Base-by-base conservation (phyloP, 2,329 filamentous ascomycete species). In the Alternaria triticimaculans region DNA sequence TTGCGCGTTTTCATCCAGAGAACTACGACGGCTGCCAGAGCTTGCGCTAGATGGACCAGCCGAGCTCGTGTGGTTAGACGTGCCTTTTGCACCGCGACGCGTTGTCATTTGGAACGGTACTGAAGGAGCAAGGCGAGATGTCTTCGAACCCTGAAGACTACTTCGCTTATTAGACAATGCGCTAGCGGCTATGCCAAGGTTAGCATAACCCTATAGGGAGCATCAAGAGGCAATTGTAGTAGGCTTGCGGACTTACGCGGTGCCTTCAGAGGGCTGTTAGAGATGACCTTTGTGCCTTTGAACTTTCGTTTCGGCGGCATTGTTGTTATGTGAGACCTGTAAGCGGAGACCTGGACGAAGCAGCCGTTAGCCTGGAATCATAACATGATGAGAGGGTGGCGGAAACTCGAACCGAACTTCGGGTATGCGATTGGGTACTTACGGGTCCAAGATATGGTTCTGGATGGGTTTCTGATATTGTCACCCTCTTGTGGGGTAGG, bases 71-170 rank as follows among this genome's bases (percentile, higher is more conserved):
- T 76, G 74, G 63, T 74, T 76, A 55, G 79, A 80, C 55, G 74
- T 76, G 63, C 75, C 77, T 66, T 78, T 79, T 71, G 78, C 77
- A 75, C 79, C 79, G 71, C 78, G 78, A 61, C 83, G 80, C 55
- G 82, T 84, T 61, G 80, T 84, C 83, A 85, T 85, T 74, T 84
- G 82, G 72, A 84, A 76, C 57, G 82, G 81, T 75, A 81, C 78
- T 63, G 82, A 82, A 67, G 82, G 82, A 74, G 81, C 80, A 66
- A 84, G 81, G 69, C 81, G 76, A 68, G 78, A 78, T 65, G 75
- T 69, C 69, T 72, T 79, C 61, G 64, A 70, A 69, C 72, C 71
- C 63, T 72, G 74, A 68, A 69, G 63, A 74, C 66, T 73, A 72
- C 68, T 75, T 80, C 75, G 78, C 76, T 78, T 80, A 77, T 70